Conservation (phyloP, 2,329 filamentous ascomycete genomes). For the Boeremia lycopersici region DNA sequence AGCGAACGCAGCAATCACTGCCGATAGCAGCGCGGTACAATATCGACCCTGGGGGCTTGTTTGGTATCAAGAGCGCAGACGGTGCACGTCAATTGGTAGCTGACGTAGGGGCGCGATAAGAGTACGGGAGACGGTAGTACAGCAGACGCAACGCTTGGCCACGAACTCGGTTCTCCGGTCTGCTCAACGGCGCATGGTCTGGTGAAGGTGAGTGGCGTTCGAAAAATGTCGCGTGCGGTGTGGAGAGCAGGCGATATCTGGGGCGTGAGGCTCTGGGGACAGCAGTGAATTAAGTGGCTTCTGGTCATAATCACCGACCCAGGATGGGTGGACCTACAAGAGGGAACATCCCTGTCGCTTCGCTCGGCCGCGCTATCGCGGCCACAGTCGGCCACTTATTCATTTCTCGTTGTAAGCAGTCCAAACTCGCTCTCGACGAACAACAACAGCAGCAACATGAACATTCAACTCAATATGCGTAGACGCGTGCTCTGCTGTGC, state of each 20-base stretch:
- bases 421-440: not conserved
- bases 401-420: constrained; percentile 9
- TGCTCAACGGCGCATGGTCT: constrained; percentile 30
- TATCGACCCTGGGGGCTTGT: constrained; percentile 23
- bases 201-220: constrained; percentile 7
- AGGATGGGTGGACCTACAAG: not conserved
- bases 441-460: not conserved
- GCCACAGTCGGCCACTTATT: constrained; percentile 14
- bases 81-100: constrained; percentile 40
- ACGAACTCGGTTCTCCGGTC: constrained; percentile 24
- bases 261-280: constrained; percentile 18
- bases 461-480: not conserved
- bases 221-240: constrained; percentile 23
- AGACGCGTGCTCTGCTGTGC: not conserved
- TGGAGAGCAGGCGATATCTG: constrained; percentile 16
- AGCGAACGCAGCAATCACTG: constrained; percentile 20
- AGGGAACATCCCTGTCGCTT: constrained; percentile 12
- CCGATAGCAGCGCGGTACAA: constrained; percentile 23
- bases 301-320: constrained; percentile 8
- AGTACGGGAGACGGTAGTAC: constrained; percentile 37
- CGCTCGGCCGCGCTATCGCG: constrained; percentile 5
- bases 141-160: constrained; percentile 31
- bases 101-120: constrained; percentile 43
- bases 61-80: constrained; percentile 19
- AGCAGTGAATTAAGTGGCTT: constrained; percentile 16